A percentile compares a stretch with the other conserved stretches of the same genome.
These are phyloP conservation scores for Fabrea salina DNA, from an alignment of 169 alveolate species.

Conservation along the genomic window DNA sequence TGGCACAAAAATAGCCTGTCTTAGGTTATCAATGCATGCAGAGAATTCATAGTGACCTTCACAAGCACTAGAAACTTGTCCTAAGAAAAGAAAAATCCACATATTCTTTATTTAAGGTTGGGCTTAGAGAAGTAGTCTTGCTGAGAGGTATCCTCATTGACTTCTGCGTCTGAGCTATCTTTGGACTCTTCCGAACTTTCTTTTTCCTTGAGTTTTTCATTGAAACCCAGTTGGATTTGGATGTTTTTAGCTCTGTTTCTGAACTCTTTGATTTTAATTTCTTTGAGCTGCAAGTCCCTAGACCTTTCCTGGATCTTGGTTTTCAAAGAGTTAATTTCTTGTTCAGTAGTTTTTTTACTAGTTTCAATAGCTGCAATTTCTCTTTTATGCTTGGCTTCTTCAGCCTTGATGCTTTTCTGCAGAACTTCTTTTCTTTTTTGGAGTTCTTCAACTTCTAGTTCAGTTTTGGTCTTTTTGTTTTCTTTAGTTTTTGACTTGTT, in stretches of 20 bases:
- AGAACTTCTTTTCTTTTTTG: not conserved
- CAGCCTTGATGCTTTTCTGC: not conserved
- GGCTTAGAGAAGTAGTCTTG: too few relatives aligned
- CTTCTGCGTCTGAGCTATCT: not conserved
- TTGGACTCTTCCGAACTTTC: too few relatives aligned
- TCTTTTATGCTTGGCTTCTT: constrained; percentile 17
- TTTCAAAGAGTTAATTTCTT: not conserved
- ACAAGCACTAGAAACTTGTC: too few relatives aligned
- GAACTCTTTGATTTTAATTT: constrained; percentile 6
- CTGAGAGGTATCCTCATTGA: not conserved
- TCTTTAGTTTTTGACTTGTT: not conserved
- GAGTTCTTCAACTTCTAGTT: not conserved
- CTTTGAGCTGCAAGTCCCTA: not conserved
- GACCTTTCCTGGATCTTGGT: not conserved
- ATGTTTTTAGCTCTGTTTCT: not conserved
- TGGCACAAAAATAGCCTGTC: too few relatives aligned
- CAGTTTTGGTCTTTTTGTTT: not conserved
- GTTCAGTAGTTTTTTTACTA: not conserved
- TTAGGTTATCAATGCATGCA: too few relatives aligned
- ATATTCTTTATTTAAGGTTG: too few relatives aligned
- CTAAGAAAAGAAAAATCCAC: too few relatives aligned
- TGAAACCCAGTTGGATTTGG: not conserved
- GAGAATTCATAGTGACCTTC: too few relatives aligned
- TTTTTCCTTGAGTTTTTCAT: not conserved
- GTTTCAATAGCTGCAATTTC: not conserved